Evolutionary conservation across 1,284 basidiomycete species (phyloP), one percentile per base, ranked within the genome.

Genomic region (Tilletia caries): DNA sequence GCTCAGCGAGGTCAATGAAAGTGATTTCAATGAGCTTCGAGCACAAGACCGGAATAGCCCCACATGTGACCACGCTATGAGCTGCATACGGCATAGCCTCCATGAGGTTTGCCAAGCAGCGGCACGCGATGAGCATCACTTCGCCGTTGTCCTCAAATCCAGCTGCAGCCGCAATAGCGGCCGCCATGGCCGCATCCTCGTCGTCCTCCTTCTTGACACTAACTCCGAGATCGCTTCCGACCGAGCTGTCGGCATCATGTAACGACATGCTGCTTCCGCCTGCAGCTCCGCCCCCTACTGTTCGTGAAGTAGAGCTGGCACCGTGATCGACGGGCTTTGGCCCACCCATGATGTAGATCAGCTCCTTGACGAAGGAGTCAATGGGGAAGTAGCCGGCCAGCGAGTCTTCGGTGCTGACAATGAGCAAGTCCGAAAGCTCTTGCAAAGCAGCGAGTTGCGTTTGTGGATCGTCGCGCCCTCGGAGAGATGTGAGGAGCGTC

Each of bases 371-470:
- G 82, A 94, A 98, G 18, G 90, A 88, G 78, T 95, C 93, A 33
- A 94, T 91, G 74, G 92, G 92, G 85, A 98, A 95, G 44, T 92
- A 95, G 58, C 93, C 94, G 18, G 92, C 92, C 52, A 99, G 87
- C 0, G 93, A 97, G 83, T 98, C 96, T 85, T 98, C 95, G 6
- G 93, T 98, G 84, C 92, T 93, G 85, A 98, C 95, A 73, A 92
- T 92, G 68, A 98, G 89, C 58, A 97, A 84, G 82, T 98, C 96
- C 82, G 92, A 93, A 68, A 97, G 89, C 81, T 98, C 95, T 81
- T 97, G 93, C 18, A 99, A 86, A 2, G 94, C 93, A 3, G 80
- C 74, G 65, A 94, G 86, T 66, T 97, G 89, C 62, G 92, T 89
- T 32, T 90, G 91, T 0, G 73, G 91, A 90, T 83, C 76, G 34